Conservation (phyloP, 768 basidiomycete species). For the Leccinum fibrillosum region DNA sequence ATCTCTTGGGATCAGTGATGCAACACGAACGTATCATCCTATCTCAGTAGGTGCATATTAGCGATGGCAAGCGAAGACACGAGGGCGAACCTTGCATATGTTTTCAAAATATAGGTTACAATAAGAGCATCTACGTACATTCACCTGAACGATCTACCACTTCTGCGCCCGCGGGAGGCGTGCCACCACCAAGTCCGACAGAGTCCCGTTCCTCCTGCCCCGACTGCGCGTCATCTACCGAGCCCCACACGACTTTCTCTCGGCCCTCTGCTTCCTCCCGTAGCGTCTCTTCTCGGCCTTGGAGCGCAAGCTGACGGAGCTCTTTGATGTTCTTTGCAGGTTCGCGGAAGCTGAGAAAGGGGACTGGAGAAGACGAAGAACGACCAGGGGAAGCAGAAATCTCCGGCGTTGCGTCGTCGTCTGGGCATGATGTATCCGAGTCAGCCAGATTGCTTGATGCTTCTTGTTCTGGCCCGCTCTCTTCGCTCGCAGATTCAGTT, state of each 20-base stretch:
- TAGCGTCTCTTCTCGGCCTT: slow-evolving; percentile 42
- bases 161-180: not conserved
- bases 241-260: slow-evolving; percentile 44
- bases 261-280: slow-evolving; percentile 39
- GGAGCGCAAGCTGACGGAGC: slow-evolving; percentile 46
- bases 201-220: not conserved
- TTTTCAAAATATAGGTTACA: not conserved
- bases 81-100: no score
- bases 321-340: slow-evolving; percentile 34
- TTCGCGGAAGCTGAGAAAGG: slow-evolving; percentile 30
- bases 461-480: not conserved
- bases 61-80: not conserved
- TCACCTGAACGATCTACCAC: not conserved
- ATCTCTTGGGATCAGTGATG: not conserved
- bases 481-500: not conserved
- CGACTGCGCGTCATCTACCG: slow-evolving; percentile 2
- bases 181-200: not conserved
- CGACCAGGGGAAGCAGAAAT: not conserved
- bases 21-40: not conserved
- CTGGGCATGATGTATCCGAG: not conserved
- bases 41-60: not conserved
- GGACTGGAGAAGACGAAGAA: slow-evolving; percentile 14
- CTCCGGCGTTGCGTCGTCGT: not conserved
- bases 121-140: not conserved
- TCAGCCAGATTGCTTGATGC: not conserved